Base-by-base conservation (phyloP, 306 rosid species). In the Heteromeles arbutifolia region DNA sequence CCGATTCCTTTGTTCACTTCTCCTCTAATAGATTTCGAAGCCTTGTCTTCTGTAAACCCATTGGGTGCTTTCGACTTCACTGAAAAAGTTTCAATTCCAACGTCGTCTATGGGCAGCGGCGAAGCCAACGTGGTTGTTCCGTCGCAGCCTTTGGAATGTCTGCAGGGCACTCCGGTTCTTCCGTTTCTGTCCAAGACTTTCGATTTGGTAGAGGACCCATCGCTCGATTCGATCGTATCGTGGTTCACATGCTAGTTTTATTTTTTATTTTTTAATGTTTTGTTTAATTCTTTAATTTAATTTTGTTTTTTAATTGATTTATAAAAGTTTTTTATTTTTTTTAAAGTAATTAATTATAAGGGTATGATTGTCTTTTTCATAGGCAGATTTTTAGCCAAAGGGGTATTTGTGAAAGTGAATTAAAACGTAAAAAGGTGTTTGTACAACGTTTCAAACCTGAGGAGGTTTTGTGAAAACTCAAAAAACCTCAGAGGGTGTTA, bases 101-200 rank as follows among this genome's bases (percentile, higher is more conserved):
- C 75, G 5, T 25, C 9, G 25, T 54, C 26, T 54, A 9, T 54
- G 31, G 41, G 37, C 67, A 22, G 71, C 18, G 56, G 72, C 28
- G 82, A 59, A 21, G 19, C 45, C 39, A 79, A 21, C 7, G 59
- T 32, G 18, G 70, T 7, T 10, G 68, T 74, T 12, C 50, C 50
- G 56, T 88, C 91, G 37, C 85, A 72, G 57, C 98, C 98, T 13
- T 82, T 95, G 61, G 91, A 82, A 39, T 65, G 85, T 53, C 83
- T 91, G 52, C 96, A 81, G 26, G 84, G 65, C 62, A 88, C 37
- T 81, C 85, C 79, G 5, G 79, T 92, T 70, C 98, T 97, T 45
- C 93, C 98, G 6, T 93, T 93, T 79, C 81, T 93, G 68, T 81
- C 90, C 29, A 93, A 93, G 84, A 93, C 98, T 14, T 93, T 85